Evolutionary conservation across 2,329 filamentous ascomycete genomes (phyloP).

Genomic region (Cordyceps cicadae): DNA sequence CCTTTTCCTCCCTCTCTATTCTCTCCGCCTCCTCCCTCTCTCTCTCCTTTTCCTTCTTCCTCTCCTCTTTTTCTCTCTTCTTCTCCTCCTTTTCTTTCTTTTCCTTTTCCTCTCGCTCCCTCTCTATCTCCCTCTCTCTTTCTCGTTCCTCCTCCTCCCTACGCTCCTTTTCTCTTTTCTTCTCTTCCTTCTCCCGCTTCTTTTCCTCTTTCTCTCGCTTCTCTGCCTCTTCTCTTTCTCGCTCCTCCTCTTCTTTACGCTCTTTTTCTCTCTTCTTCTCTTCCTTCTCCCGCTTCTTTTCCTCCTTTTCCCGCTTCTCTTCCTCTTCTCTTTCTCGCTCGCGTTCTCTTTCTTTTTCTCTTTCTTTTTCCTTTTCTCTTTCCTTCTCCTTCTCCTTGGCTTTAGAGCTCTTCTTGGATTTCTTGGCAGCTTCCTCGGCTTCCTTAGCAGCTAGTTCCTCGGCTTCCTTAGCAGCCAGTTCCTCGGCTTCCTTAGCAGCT

Average conservation of each 20-base stretch:
- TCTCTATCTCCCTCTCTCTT: slow-evolving; percentile 14
- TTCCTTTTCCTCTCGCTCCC: slow-evolving; percentile 14
- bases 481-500: slow-evolving; percentile 16
- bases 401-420: slow-evolving; percentile 25
- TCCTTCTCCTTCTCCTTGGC: slow-evolving; percentile 34
- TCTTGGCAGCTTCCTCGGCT: slow-evolving; percentile 25
- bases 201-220: slow-evolving; percentile 15
- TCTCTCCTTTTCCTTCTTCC: slow-evolving; percentile 18
- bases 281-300: slow-evolving; percentile 14
- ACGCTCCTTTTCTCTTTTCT: slow-evolving; percentile 16
- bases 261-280: slow-evolving; percentile 16
- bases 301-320: slow-evolving; percentile 15
- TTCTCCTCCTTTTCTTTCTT: slow-evolving; percentile 18
- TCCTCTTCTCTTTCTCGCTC: slow-evolving; percentile 21
- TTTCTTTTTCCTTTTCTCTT: slow-evolving; percentile 17
- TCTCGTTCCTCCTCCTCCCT: slow-evolving; percentile 9
- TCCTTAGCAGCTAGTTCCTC: slow-evolving; percentile 18
- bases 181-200: slow-evolving; percentile 13
- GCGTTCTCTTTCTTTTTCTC: slow-evolving; percentile 16
- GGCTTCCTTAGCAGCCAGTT: slow-evolving; percentile 19
- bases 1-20: slow-evolving; percentile 12
- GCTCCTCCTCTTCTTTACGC: slow-evolving; percentile 13
- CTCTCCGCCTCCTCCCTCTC: slow-evolving; percentile 15
- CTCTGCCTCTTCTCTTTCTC: slow-evolving; percentile 17
- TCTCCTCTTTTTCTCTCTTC: slow-evolving; percentile 17